Percentiles rank a stretch among this genome's conserved stretches.
Conservation (phyloP, 257 asterid species). For the Petunia axillaris region DNA sequence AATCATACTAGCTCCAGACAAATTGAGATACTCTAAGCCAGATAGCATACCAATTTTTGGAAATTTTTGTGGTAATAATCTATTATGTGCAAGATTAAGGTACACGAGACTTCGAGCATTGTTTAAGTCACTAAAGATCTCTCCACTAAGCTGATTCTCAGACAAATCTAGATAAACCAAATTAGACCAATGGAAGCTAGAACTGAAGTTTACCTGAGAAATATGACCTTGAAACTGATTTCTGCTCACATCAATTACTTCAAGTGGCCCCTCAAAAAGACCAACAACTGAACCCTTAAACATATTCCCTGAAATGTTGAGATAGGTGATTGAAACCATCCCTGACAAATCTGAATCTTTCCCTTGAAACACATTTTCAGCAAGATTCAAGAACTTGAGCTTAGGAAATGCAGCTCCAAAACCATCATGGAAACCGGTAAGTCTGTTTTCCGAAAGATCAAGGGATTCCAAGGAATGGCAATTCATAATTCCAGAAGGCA, state of each 20-base stretch:
- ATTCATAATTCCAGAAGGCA: slow-evolving; percentile 63
- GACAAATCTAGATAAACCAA: slow-evolving; percentile 78
- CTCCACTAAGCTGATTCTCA: slow-evolving; percentile 84
- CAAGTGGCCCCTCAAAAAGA: slow-evolving; percentile 60
- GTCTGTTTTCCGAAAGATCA: slow-evolving; percentile 70
- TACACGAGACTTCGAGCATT: slow-evolving; percentile 56
- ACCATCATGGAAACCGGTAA: slow-evolving; percentile 59
- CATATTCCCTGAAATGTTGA: slow-evolving; percentile 75
- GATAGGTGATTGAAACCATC: slow-evolving; percentile 50
- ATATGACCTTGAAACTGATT: slow-evolving; percentile 85
- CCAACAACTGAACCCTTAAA: slow-evolving; percentile 75
- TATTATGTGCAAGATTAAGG: slow-evolving; percentile 85
- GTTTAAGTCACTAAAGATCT: slow-evolving; percentile 47
- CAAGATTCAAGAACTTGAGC: slow-evolving; percentile 65
- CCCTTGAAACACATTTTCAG: slow-evolving; percentile 60
- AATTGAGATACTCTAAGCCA: slow-evolving; percentile 71
- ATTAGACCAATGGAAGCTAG: slow-evolving; percentile 61
- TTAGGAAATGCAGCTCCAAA: slow-evolving; percentile 67
- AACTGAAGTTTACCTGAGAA: slow-evolving; percentile 71
- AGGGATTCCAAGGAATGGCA: slow-evolving; percentile 60
- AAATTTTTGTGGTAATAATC: slow-evolving; percentile 63
- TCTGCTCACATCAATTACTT: slow-evolving; percentile 87
- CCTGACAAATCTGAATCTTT: slow-evolving; percentile 65
- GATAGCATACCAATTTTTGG: slow-evolving; percentile 46
- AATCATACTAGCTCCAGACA: slow-evolving; percentile 69